phyloP scores from a whole-genome alignment of 192 early-diverging fungal genomes.

The Coemansia sp. region DNA sequence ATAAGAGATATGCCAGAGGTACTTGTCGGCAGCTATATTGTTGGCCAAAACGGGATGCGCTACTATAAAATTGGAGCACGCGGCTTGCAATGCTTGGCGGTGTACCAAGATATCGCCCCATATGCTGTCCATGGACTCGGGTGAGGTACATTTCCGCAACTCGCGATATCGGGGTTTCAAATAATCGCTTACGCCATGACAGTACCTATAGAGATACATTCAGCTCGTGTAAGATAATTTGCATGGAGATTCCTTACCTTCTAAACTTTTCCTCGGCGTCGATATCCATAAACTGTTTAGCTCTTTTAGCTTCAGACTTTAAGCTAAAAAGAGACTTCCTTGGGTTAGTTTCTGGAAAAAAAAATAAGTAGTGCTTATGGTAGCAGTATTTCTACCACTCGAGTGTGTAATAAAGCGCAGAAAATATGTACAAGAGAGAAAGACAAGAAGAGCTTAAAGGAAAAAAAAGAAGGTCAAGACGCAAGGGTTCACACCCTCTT shows the following conservation, averaged over 20 bases:
- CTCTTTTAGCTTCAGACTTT: conserved; percentile 4
- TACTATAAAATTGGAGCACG: conserved; percentile 35
- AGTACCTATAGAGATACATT: conserved; percentile 14
- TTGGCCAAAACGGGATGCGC: conserved; percentile 18
- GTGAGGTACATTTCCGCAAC: conserved; percentile 25
- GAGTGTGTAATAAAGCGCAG: not conserved
- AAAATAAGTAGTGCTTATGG: no score
- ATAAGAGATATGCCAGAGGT: conserved; percentile 34
- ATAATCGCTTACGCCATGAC: conserved; percentile 19
- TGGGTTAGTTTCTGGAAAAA: not conserved
- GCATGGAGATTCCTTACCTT: not conserved
- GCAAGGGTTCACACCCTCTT: conserved; percentile 2
- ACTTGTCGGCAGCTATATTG: conserved; percentile 19
- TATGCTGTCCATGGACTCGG: conserved; percentile 20
- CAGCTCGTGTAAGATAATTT: not conserved
- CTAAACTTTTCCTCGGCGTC: conserved; percentile 14
- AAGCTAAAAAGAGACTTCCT: not conserved
- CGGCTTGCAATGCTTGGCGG: conserved; percentile 28
- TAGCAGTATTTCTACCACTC: not conserved
- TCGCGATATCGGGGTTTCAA: conserved; percentile 20
- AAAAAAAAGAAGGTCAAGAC: not conserved
- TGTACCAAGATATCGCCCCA: conserved; percentile 46
- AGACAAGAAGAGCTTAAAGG: not conserved
- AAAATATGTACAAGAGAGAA: not conserved
- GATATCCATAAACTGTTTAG: conserved; percentile 3